Evolutionary conservation across 192 early-diverging fungal genomes (phyloP).

Genomic region (Entomortierella lignicola): DNA sequence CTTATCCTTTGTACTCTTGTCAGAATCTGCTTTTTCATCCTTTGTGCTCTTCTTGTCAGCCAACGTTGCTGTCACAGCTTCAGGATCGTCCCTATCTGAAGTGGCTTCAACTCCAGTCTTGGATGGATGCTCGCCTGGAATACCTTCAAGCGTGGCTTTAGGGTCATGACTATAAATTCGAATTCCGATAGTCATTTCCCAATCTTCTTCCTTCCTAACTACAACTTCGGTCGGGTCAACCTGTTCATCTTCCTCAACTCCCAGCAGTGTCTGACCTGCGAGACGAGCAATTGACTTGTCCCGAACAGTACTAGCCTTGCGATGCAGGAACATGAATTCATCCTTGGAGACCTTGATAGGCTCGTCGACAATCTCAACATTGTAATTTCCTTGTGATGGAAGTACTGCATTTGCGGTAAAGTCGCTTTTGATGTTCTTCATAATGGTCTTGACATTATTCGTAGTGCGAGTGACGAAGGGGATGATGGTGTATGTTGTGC

Average conservation of each 20-base stretch:
- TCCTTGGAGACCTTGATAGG: not conserved
- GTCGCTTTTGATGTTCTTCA: not conserved
- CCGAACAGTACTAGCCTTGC: conserved; percentile 6
- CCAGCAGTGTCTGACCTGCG: not conserved
- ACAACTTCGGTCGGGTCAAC: no score
- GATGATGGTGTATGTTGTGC: conserved; percentile 18
- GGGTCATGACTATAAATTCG: conserved; percentile 29
- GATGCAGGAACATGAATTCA: conserved; percentile 3
- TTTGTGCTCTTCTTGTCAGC: conserved; percentile 8
- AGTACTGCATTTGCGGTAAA: not conserved
- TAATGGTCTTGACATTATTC: not conserved
- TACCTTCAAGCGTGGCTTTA: not conserved
- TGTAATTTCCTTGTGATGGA: not conserved
- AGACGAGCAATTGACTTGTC: conserved; percentile 12
- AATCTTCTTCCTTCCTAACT: conserved; percentile 21
- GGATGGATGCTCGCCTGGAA: conserved; percentile 1
- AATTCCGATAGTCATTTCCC: conserved; percentile 30
- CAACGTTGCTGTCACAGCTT: conserved; percentile 10
- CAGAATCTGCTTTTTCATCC: not conserved
- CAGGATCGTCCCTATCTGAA: not conserved
- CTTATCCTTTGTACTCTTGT: not conserved
- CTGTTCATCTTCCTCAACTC: conserved; percentile 23
- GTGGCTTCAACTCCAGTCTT: not conserved
- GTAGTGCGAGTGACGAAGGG: conserved; percentile 19
- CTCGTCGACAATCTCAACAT: not conserved